phyloP scores from a whole-genome alignment of 1,139 yeast genomes.

The Diutina sp. region DNA sequence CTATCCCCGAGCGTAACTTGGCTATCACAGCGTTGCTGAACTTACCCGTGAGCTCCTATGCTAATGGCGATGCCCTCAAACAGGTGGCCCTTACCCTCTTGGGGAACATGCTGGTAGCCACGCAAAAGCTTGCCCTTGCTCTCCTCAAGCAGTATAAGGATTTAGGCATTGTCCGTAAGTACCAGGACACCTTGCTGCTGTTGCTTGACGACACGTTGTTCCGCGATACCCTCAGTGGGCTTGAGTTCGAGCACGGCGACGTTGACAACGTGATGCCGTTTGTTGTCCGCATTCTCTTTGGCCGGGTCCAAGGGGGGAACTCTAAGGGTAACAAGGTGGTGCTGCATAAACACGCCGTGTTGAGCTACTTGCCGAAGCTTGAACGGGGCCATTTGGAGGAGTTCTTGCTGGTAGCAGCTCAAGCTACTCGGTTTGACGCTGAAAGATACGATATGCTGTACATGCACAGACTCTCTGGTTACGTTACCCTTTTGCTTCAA shows the following conservation, averaged over 20 bases:
- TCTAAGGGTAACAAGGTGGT: background rate
- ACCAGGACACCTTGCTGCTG: constrained; percentile 60
- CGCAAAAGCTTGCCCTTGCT: background rate
- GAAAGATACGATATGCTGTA: background rate
- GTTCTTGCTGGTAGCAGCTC: background rate
- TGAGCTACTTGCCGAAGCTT: background rate
- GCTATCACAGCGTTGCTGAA: background rate
- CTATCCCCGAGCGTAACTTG: background rate
- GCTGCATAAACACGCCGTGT: background rate
- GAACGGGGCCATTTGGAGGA: background rate
- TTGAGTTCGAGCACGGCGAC: constrained; percentile 62
- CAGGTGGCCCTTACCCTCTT: background rate
- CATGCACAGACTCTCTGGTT: background rate
- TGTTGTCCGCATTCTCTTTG: constrained; percentile 69
- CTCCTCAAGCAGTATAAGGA: background rate
- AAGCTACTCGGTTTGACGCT: background rate
- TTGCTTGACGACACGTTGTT: constrained; percentile 73
- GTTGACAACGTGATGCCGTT: constrained; percentile 51
- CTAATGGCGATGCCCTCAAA: background rate
- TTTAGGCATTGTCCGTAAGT: constrained; percentile 33
- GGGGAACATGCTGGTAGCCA: background rate
- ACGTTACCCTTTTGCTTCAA: background rate
- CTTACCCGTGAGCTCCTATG: background rate
- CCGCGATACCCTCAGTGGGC: constrained; percentile 36
- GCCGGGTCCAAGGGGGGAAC: constrained; percentile 53